Percentiles rank a stretch among this genome's conserved stretches.
phyloP scores from a whole-genome alignment of 805 yeast genomes.

The Saturnispora gosingensis region DNA sequence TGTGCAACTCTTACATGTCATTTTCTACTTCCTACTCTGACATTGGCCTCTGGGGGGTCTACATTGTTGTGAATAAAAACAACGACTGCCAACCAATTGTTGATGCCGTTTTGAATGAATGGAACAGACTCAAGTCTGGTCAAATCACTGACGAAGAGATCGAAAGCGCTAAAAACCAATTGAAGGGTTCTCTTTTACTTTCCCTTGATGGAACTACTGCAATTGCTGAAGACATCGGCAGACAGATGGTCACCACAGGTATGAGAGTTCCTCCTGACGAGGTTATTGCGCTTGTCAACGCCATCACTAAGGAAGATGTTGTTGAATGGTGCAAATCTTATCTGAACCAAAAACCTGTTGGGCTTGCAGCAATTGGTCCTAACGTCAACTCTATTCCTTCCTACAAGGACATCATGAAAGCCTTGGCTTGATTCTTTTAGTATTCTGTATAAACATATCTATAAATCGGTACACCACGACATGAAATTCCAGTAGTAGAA shows the following conservation, averaged over 20 bases:
- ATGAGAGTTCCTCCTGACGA: slow-evolving; percentile 63
- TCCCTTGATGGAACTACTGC: slow-evolving; percentile 94
- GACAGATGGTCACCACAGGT: slow-evolving; percentile 95
- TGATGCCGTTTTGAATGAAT: slow-evolving; percentile 72
- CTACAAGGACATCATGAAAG: neutral
- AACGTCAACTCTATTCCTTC: slow-evolving; percentile 2
- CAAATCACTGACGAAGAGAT: slow-evolving; percentile 74
- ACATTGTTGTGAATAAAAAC: slow-evolving; percentile 73
- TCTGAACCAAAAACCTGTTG: slow-evolving; percentile 37
- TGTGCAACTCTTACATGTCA: slow-evolving; percentile 93
- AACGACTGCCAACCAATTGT: slow-evolving; percentile 58
- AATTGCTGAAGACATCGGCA: slow-evolving; percentile 94
- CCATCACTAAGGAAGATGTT: slow-evolving; percentile 70
- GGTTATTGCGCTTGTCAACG: slow-evolving; percentile 65
- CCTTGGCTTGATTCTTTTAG: neutral
- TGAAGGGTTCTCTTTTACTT: slow-evolving; percentile 82
- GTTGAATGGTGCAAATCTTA: slow-evolving; percentile 65
- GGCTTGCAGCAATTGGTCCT: slow-evolving; percentile 5
- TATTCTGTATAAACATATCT: neutral
- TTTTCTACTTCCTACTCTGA: slow-evolving; percentile 96
- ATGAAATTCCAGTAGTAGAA: neutral
- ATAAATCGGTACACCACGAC: neutral
- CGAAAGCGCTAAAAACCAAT: slow-evolving; percentile 87
- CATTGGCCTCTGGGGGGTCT: slow-evolving; percentile 96
- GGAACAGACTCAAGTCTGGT: slow-evolving; percentile 81